Conservation (phyloP, 2,329 filamentous ascomycete species). For the Cryphonectria radicalis region DNA sequence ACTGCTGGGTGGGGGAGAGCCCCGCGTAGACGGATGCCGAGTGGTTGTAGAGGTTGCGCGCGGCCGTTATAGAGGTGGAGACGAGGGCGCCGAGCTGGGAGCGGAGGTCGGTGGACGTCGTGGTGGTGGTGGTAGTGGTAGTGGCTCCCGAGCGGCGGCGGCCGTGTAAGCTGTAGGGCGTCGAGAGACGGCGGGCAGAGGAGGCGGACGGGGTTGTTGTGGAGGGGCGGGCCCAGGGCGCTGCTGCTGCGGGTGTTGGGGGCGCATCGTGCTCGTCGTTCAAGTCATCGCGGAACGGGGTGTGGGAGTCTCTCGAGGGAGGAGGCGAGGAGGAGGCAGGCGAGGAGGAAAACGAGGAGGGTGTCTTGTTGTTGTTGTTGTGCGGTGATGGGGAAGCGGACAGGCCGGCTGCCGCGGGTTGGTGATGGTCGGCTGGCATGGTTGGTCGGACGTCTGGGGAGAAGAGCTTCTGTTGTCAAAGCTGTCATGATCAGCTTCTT, state of each 20-base stretch:
- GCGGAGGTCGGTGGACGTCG: slow-evolving; percentile 41
- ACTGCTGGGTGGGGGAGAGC: slow-evolving; percentile 64
- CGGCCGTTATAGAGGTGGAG: slow-evolving; percentile 46
- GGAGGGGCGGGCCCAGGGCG: slow-evolving; percentile 43
- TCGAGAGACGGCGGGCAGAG: slow-evolving; percentile 47
- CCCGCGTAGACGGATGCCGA: slow-evolving; percentile 55
- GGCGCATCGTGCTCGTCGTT: slow-evolving; percentile 35
- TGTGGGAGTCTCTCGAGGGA: slow-evolving; percentile 18
- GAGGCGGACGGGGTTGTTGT: slow-evolving; percentile 13
- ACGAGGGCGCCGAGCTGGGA: slow-evolving; percentile 37
- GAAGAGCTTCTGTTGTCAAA: not conserved
- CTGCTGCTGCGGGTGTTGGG: slow-evolving; percentile 44
- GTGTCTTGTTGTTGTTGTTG: slow-evolving; percentile 33
- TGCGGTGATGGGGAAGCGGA: slow-evolving; percentile 45
- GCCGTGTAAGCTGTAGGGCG: slow-evolving; percentile 42
- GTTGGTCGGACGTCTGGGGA: not conserved
- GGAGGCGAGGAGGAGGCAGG: slow-evolving; percentile 31
- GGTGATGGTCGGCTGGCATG: slow-evolving; percentile 54
- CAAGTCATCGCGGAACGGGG: slow-evolving; percentile 37
- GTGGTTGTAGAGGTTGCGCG: slow-evolving; percentile 49
- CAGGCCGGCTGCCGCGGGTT: slow-evolving; percentile 54
- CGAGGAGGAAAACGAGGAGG: slow-evolving; percentile 34
- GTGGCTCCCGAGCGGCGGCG: slow-evolving; percentile 35
- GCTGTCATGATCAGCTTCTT: not conserved
- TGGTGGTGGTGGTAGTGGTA: slow-evolving; percentile 38